Base-by-base conservation (phyloP, 495 filamentous ascomycete genomes). In the Hyphodiscus hymeniophilus region DNA sequence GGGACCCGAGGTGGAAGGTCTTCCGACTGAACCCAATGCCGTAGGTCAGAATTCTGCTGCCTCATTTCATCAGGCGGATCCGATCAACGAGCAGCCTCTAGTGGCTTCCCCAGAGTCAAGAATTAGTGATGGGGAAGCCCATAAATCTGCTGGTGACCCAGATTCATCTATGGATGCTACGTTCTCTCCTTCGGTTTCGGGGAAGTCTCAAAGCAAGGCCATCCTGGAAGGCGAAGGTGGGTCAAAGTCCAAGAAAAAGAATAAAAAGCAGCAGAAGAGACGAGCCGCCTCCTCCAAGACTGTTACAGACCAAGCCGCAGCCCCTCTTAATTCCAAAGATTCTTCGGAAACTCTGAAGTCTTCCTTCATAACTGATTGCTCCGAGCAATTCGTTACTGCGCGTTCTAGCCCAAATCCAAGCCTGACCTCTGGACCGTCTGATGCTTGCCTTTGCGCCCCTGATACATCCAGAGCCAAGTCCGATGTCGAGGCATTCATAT, bases 321-420 rank as follows among this genome's bases (percentile, higher is more conserved):
- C 26, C 10, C 10, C 26, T 5, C 26, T 28, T 10, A 22, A 32
- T 15, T 26, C 42, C 24, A 22, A 31, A 17, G 16, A 21, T 4
- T 21, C 21, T 16, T 45, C 36, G 17, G 22, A 10, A 30, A 39
- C 41, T n/a, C 38, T 22, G 11, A 22, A 43, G n/a, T 43, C 23
- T 8, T 38, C 18, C 2, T 38, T 20, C 34, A 15, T 20, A 8
- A 31, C 23, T 10, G 38, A 32, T 16, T 36, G 26, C 28, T 48
- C 23, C 17, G 38, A 45, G 16, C 48, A 45, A 2, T 48, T 54
- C 17, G 45, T 38, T 33, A 18, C 26, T 28, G 13, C 21, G 1
- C 26, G 10, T 4, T 23, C 38, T 7, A 49, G 47, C 28, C 38
- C 35, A 13, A 49, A 49, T 18, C 35, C 26, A 16, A 49, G 47